Percentiles rank a stretch among this genome's conserved stretches.
phyloP scores from a whole-genome alignment of 306 rosid genomes.

The Medicago ruthenica region DNA sequence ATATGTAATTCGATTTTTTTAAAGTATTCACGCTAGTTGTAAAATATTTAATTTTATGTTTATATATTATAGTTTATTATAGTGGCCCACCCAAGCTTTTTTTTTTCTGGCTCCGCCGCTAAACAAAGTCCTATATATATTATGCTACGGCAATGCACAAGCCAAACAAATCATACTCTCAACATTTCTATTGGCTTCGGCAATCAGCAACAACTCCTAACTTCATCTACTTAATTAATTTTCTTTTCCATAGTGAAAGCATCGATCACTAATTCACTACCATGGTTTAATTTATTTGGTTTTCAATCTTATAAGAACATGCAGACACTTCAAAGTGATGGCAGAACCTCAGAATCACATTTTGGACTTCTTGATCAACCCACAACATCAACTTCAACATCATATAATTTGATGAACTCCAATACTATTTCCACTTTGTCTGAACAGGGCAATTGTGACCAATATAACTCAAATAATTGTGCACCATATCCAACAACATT shows the following conservation, averaged over 20 bases:
- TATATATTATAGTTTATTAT: too few relatives aligned
- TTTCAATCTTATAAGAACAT: constrained; percentile 11
- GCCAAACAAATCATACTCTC: not conserved
- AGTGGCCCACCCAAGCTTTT: too few relatives aligned
- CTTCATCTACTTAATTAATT: not conserved
- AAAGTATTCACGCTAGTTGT: too few relatives aligned
- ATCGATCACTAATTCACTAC: not conserved
- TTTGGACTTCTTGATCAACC: not conserved
- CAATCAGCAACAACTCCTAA: not conserved
- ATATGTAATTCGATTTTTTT: too few relatives aligned
- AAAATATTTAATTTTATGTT: too few relatives aligned
- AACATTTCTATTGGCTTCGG: constrained; percentile 1
- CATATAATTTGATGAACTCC: not conserved
- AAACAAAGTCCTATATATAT: constrained; percentile 9
- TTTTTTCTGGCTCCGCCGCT: too few relatives aligned
- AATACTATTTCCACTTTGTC: not conserved
- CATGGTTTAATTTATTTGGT: not conserved
- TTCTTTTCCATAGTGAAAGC: not conserved
- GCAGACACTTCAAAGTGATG: constrained; percentile 32
- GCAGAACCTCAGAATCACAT: not conserved
- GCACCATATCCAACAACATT: not conserved
- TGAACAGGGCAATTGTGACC: not conserved
- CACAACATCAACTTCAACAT: constrained; percentile 27
- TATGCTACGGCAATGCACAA: not conserved
- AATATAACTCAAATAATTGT: not conserved